Evolutionary conservation across 176 grass and related monocot species (phyloP), one percentile per base, ranked within the genome.

Genomic region (Raddia distichophylla): DNA sequence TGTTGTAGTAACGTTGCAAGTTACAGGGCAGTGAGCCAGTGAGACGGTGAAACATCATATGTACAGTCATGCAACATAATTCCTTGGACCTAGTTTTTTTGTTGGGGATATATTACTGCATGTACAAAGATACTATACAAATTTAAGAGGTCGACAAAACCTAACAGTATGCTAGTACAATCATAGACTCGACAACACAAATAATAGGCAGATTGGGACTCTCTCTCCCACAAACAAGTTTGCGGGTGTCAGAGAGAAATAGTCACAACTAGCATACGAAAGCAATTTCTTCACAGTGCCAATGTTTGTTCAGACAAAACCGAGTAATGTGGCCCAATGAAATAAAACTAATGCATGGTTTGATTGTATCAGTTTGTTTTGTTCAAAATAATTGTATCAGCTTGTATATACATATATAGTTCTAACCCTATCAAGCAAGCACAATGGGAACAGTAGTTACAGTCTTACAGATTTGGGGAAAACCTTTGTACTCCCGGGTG

Each of bases 1-100:
- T 98, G 88, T 88, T 40, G 37, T 5, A 40, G 37, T 5, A 40
- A 40, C 4, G 37, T 40, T 67, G 58, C 65, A 67, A 52, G 34
- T 79, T 67, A 74, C 14, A 58, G 40, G 9, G 6, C 3, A 65
- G 10, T 82, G 34, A 73, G 9, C 4, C 3, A 65, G 10, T 82
- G 34, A 73, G 50, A 47, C 48, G 73, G 18, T 40, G 45, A 60
- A 71, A 49, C 16, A 60, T 67, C 62, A 69, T 9, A 47, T 1
- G 47, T 18, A 14, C n/a, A 79, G 57, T 18, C 44, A 19, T 10
- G 1, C 22, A 12, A 58, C 42, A 37, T 64, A 34, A 48, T 33
- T 78, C 47, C 53, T 22, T 58, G 52, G 9, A 44, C 43, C 5
- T 54, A 10, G 16, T 10, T 17, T 4, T 46, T 77, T 13, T 57